These are phyloP conservation scores for Hypseocharis bilobata DNA, from an alignment of 441 rosid species.

Conservation along the genomic window DNA sequence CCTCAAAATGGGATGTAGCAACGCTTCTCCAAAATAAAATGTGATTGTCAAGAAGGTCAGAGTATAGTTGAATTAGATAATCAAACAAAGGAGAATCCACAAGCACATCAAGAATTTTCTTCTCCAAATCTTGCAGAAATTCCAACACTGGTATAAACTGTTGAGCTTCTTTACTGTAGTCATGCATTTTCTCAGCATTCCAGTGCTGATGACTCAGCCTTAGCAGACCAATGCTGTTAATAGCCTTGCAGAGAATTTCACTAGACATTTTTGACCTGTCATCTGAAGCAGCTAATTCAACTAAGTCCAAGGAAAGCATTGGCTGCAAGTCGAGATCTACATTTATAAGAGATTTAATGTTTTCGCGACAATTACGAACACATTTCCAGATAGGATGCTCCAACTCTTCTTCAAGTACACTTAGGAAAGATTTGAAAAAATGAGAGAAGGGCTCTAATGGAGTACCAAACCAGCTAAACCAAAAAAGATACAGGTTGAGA, in stretches of 20 bases:
- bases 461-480: constrained; percentile 10
- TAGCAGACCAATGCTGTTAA: constrained; percentile 49
- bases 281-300: constrained; percentile 37
- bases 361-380: constrained; percentile 33
- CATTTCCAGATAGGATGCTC: constrained; percentile 48
- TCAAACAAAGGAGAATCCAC: constrained; percentile 46
- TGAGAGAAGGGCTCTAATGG: constrained; percentile 2
- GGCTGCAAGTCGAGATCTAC: constrained; percentile 38
- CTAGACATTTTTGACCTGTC: constrained; percentile 26
- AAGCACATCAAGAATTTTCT: constrained; percentile 42
- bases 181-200: constrained; percentile 49
- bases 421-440: constrained; percentile 9
- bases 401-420: background rate
- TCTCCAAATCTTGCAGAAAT: constrained; percentile 54
- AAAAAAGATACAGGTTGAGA: background rate
- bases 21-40: constrained; percentile 57
- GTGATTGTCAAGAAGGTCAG: constrained; percentile 61
- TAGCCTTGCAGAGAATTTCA: constrained; percentile 42
- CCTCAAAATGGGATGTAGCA: constrained; percentile 40
- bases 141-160: constrained; percentile 43
- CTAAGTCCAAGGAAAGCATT: constrained; percentile 53
- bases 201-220: constrained; percentile 67
- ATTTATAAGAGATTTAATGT: constrained; percentile 37
- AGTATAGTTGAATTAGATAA: constrained; percentile 41
- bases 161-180: constrained; percentile 28